A percentile compares a stretch with the other conserved stretches of the same genome.
Evolutionary conservation across 169 alveolate genomes (phyloP).

Genomic region (Cardiosporidium cionae): DNA sequence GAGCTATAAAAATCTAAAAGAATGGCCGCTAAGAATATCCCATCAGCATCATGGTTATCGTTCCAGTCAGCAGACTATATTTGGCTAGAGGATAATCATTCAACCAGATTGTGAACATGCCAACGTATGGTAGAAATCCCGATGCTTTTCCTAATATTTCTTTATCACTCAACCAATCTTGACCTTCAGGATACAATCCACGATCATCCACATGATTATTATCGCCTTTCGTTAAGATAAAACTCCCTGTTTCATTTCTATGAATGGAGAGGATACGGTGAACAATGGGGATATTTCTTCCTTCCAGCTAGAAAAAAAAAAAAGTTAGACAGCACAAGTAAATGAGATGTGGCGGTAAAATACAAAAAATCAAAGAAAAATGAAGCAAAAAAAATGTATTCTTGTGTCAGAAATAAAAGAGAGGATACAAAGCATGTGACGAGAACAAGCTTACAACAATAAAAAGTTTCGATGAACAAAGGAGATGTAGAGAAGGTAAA

Average conservation of each 20-base stretch:
- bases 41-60: too few species aligned
- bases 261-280: conserved; percentile 78
- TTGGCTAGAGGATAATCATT: conserved; percentile 89
- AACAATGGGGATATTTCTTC: conserved; percentile 87
- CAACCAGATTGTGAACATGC: conserved; percentile 77
- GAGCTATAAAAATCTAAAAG: too few species aligned
- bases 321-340: conserved; percentile 60
- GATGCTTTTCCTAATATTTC: conserved; percentile 80
- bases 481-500: too few species aligned
- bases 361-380: too few species aligned
- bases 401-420: too few species aligned
- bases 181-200: conserved; percentile 73
- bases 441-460: too few species aligned
- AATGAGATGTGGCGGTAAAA: too few species aligned
- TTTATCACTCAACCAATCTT: conserved; percentile 62
- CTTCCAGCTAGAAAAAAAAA: conserved; percentile 59
- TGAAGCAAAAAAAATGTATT: not conserved
- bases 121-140: conserved; percentile 79
- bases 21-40: too few species aligned
- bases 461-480: too few species aligned
- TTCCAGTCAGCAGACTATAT: too few species aligned
- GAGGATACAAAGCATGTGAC: too few species aligned
- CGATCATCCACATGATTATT: conserved; percentile 87
- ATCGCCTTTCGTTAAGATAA: conserved; percentile 87
- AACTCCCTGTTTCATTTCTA: conserved; percentile 6